A percentile compares a stretch with the other conserved stretches of the same genome.
Conservation (phyloP, 2,329 filamentous ascomycete species). For the Cladophialophora chaetospira region DNA sequence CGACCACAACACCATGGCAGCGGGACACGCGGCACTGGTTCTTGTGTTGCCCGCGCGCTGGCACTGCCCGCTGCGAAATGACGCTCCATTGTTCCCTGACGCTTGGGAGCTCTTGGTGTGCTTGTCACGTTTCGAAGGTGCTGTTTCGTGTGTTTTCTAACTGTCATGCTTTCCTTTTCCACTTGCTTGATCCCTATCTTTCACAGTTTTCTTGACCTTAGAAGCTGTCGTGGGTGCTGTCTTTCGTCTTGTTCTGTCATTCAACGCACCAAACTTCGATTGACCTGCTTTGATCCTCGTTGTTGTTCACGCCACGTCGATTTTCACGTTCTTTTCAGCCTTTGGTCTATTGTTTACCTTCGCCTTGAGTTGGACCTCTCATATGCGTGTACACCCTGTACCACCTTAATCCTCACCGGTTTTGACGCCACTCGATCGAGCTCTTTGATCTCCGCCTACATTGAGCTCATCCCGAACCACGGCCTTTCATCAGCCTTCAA, state of each 20-base stretch:
- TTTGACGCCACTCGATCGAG: background rate
- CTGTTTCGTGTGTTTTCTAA: background rate
- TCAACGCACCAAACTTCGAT: background rate
- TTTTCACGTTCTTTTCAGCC: background rate
- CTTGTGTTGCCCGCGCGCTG: background rate
- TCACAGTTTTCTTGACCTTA: too few relatives aligned
- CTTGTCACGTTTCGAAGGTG: background rate
- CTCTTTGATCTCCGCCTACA: background rate
- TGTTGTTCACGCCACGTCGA: too few relatives aligned
- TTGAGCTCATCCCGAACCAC: background rate
- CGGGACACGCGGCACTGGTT: background rate
- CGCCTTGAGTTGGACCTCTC: too few relatives aligned
- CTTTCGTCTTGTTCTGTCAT: background rate
- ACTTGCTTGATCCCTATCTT: background rate
- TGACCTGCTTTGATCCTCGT: background rate
- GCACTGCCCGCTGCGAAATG: background rate
- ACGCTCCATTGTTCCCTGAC: background rate
- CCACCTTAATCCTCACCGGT: background rate
- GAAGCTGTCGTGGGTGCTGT: background rate
- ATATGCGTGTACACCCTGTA: too few relatives aligned
- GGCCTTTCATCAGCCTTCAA: background rate
- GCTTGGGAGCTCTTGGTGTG: background rate
- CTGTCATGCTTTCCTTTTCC: background rate
- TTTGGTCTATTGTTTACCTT: too few relatives aligned
- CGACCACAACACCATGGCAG: background rate